Conservation (phyloP, 441 rosid species). For the Sinapis alba region DNA sequence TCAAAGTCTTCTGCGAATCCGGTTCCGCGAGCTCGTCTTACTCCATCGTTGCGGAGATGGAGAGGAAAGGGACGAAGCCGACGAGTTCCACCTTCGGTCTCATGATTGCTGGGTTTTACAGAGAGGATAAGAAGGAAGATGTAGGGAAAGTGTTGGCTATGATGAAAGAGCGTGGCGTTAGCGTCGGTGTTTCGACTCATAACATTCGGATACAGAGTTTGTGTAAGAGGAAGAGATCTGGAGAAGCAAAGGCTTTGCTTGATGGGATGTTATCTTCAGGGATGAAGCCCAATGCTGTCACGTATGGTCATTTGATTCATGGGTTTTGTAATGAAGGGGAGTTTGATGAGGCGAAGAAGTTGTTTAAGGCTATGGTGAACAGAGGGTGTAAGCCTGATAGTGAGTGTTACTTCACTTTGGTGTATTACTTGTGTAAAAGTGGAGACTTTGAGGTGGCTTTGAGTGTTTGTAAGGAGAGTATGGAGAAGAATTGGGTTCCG, state of each 20-base stretch:
- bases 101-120: conserved; percentile 66
- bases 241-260: conserved; percentile 63
- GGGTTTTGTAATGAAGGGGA: conserved; percentile 72
- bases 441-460: conserved; percentile 65
- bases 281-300: conserved; percentile 55
- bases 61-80: conserved; percentile 59
- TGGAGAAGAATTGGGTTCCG: conserved; percentile 76
- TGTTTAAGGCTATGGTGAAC: conserved; percentile 60
- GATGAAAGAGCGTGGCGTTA: conserved; percentile 60
- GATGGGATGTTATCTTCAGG: conserved; percentile 55
- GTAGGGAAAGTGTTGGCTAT: conserved; percentile 63
- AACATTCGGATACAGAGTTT: conserved; percentile 71
- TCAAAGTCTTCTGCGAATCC: conserved; percentile 64
- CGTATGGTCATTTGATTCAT: conserved; percentile 65
- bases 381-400: conserved; percentile 56
- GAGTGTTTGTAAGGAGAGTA: conserved; percentile 58
- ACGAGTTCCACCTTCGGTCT: conserved; percentile 51
- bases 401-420: conserved; percentile 56
- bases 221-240: conserved; percentile 58
- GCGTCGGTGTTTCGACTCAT: conserved; percentile 45
- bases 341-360: conserved; percentile 61
- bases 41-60: conserved; percentile 77
- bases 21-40: conserved; percentile 62
- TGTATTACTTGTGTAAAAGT: conserved; percentile 59
- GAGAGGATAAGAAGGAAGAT: conserved; percentile 70